phyloP scores from a whole-genome alignment of 768 basidiomycete genomes.

The Psilocybe azurescens region DNA sequence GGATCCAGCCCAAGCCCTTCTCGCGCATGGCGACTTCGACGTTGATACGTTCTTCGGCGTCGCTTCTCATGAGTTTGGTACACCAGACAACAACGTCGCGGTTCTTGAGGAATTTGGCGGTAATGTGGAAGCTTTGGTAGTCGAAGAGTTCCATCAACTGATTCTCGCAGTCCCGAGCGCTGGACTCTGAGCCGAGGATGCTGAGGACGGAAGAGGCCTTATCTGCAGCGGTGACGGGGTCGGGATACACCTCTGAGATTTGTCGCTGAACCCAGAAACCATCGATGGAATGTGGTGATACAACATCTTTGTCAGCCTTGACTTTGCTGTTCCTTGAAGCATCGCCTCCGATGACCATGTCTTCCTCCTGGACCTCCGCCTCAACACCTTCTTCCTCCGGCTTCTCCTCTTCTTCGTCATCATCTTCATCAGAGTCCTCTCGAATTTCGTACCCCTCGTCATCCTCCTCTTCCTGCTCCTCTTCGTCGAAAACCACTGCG shows the following conservation, averaged over 20 bases:
- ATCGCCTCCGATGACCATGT: slow-evolving; percentile 80
- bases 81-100: slow-evolving; percentile 98
- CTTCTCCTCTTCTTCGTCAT: slow-evolving; percentile 55
- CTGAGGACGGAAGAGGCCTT: slow-evolving; percentile 86
- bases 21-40: slow-evolving; percentile 98
- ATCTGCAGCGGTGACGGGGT: slow-evolving; percentile 92
- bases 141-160: slow-evolving; percentile 97
- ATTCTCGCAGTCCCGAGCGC: slow-evolving; percentile 92
- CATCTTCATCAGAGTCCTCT: slow-evolving; percentile 81
- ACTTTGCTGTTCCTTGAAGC: slow-evolving; percentile 54
- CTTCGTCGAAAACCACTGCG: slow-evolving; percentile 97
- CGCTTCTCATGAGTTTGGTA: slow-evolving; percentile 90
- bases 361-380: slow-evolving; percentile 62
- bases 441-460: slow-evolving; percentile 88
- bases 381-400: slow-evolving; percentile 38
- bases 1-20: slow-evolving; percentile 95
- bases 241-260: slow-evolving; percentile 88
- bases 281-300: slow-evolving; percentile 91
- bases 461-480: slow-evolving; percentile 93
- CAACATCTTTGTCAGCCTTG: slow-evolving; percentile 75
- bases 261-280: slow-evolving; percentile 99
- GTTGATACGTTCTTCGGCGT: slow-evolving; percentile 88
- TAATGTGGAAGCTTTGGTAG: slow-evolving; percentile 89
- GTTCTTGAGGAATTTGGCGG: slow-evolving; percentile 91
- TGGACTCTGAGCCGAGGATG: slow-evolving; percentile 86